Evolutionary conservation across 2,329 filamentous ascomycete genomes (phyloP).

Genomic region (Ophioceras dolichostomum): DNA sequence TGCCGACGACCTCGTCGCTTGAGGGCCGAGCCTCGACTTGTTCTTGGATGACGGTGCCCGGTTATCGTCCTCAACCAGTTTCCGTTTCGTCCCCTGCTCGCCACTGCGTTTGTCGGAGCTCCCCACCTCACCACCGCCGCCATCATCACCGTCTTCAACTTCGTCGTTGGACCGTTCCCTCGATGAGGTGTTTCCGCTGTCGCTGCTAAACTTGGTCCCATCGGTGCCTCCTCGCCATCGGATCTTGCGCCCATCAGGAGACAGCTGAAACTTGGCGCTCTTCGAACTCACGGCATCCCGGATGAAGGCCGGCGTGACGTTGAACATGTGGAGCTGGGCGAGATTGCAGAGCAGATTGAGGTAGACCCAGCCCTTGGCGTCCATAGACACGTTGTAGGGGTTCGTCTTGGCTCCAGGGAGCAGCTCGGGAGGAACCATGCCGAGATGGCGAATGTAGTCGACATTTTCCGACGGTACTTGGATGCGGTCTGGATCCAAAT

Average conservation of each 20-base stretch:
- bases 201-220: conserved; percentile 53
- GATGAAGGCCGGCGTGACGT: conserved; percentile 68
- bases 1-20: conserved; percentile 25
- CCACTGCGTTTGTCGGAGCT: conserved; percentile 21
- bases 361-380: conserved; percentile 69
- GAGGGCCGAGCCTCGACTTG: conserved; percentile 25
- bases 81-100: conserved; percentile 31
- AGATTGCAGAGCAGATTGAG: conserved; percentile 69
- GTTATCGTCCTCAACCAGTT: conserved; percentile 14
- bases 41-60: conserved; percentile 19
- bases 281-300: conserved; percentile 57
- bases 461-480: conserved; percentile 69
- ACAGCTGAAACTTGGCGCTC: conserved; percentile 67
- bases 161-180: conserved; percentile 37
- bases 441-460: conserved; percentile 65
- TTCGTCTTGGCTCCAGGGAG: conserved; percentile 26
- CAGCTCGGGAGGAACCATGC: conserved; percentile 48
- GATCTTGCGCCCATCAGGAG: conserved; percentile 64
- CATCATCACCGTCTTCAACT: conserved; percentile 24
- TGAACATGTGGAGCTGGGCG: conserved; percentile 76
- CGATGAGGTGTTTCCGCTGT: conserved; percentile 38
- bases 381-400: conserved; percentile 38
- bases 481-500: conserved; percentile 66
- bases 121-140: conserved; percentile 3
- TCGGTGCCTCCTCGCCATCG: conserved; percentile 63